Base-by-base conservation (phyloP, 192 early-diverging fungal genomes). In the Coemansia sp. region DNA sequence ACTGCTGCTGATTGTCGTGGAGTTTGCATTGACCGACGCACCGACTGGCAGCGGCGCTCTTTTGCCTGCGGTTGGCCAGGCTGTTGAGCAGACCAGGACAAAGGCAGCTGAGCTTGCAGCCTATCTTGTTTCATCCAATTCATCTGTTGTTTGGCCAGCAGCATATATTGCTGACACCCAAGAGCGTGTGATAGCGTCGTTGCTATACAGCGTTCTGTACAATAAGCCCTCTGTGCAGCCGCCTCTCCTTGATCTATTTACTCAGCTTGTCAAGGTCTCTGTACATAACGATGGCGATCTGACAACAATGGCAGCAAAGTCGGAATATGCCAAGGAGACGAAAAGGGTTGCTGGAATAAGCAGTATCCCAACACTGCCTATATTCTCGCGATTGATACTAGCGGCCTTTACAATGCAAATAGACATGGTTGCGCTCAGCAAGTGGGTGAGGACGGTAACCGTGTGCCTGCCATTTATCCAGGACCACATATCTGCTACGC, bases 331-430 rank as follows among this genome's bases (percentile, higher is more conserved):
- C 51, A 54, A 14, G 8, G 51, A 54, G 7, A 3, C 51, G 2
- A 10, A 13, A 37, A 16, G 11, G 19, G 2, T 10, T 12, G 71
- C 65, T 16, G 71, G 72, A 4, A 59, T 74, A 9, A 42, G 61
- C 22, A 56, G 25, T 14, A 50, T 74, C 0, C 19, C 62, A 4
- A 64, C 65, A 7, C 37, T 66, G 41, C 17, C 63, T 0, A 56
- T 74, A 45, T 68, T 77, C 17, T 70, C 79, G 22, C 70, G 74
- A 0, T 49, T 82, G 38, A 63, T 77, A 6, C 68, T 82, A 12
- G 68, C 75, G 0, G 79, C 74, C 11, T 66, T 82, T 19, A 70
- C 79, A 8, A 38, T 74, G 74, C 79, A 82, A 61, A 40, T 74
- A 19, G 61, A 69, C 19, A 46, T 66, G 19, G 71, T 66, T 32